phyloP scores from a whole-genome alignment of 2,329 filamentous ascomycete species.

The Monascus ruber region DNA sequence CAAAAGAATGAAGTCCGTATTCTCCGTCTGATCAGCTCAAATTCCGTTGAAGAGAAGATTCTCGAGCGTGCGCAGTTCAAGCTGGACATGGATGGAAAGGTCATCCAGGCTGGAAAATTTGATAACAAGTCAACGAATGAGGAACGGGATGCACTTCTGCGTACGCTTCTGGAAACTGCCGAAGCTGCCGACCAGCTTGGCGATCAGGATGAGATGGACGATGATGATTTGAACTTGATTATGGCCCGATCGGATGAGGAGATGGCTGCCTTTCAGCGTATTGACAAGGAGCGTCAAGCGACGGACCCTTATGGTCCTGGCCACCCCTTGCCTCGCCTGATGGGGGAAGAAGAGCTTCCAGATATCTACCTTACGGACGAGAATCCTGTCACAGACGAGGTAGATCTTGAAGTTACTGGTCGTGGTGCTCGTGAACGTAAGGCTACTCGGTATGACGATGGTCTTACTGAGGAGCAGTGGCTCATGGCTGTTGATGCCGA shows the following conservation, averaged over 20 bases:
- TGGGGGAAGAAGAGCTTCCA: constrained; percentile 77
- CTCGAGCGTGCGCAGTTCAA: constrained; percentile 94
- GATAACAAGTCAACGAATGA: constrained; percentile 99
- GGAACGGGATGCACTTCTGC: constrained; percentile 91
- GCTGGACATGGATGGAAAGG: constrained; percentile 98
- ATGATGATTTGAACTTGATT: constrained; percentile 91
- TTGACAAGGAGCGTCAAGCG: constrained; percentile 63
- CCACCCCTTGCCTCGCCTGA: constrained; percentile 63
- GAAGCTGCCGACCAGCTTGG: constrained; percentile 58
- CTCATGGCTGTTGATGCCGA: constrained; percentile 95
- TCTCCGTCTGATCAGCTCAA: constrained; percentile 85
- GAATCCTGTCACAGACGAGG: constrained; percentile 66
- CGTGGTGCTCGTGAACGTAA: constrained; percentile 92
- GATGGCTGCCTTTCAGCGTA: constrained; percentile 62
- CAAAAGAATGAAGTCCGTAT: constrained; percentile 99
- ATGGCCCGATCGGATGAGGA: constrained; percentile 82
- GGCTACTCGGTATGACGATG: constrained; percentile 90
- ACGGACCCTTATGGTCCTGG: constrained; percentile 60
- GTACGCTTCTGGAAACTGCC: constrained; percentile 77
- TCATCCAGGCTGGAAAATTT: constrained; percentile 98
- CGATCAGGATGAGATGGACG: constrained; percentile 95
- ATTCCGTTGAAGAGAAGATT: constrained; percentile 98
- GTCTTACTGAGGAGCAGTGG: constrained; percentile 97
- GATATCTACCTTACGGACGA: constrained; percentile 89
- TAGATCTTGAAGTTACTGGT: constrained; percentile 61